These are phyloP conservation scores for Hemileccinum rubropunctum DNA, from an alignment of 768 basidiomycete genomes.

Conservation along the genomic window DNA sequence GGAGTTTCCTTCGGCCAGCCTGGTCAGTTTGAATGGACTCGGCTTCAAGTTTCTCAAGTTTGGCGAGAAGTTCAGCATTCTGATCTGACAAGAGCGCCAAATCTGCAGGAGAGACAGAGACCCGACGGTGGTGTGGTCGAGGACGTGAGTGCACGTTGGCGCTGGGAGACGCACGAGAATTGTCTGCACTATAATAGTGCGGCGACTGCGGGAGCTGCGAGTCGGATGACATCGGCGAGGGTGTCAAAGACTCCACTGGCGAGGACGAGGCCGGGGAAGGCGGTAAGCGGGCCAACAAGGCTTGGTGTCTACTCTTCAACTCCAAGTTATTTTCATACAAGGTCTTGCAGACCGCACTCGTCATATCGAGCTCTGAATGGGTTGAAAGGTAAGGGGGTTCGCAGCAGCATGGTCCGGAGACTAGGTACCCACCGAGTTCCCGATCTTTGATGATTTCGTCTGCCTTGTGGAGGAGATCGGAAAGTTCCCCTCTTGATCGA, in stretches of 20 bases:
- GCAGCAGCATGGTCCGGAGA: neutral
- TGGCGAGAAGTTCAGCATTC: conserved; percentile 74
- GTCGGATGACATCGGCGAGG: conserved; percentile 27
- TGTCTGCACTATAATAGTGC: conserved; percentile 30
- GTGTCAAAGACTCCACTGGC: conserved; percentile 17
- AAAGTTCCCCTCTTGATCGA: conserved; percentile 70
- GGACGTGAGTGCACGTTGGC: conserved; percentile 19
- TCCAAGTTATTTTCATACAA: conserved; percentile 67
- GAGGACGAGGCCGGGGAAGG: conserved; percentile 40
- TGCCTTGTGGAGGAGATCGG: conserved; percentile 66
- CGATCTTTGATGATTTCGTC: conserved; percentile 74
- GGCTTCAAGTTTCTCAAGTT: conserved; percentile 71
- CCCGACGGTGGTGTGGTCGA: conserved; percentile 34
- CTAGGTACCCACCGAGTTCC: conserved; percentile 59
- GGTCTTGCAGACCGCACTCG: conserved; percentile 65
- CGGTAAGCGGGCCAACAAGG: conserved; percentile 63
- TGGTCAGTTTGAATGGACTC: conserved; percentile 68
- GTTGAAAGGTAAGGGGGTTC: conserved; percentile 23
- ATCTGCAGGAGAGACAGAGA: conserved; percentile 67
- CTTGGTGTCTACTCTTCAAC: conserved; percentile 70
- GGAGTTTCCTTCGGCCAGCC: conserved; percentile 64
- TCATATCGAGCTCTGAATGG: conserved; percentile 55
- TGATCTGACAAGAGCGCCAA: conserved; percentile 74
- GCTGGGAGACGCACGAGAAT: conserved; percentile 22
- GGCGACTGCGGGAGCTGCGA: conserved; percentile 33